A percentile compares a stretch with the other conserved stretches of the same genome.
These are phyloP conservation scores for Anacardium occidentale DNA, from an alignment of 345 rosid genomes.

Conservation along the genomic window DNA sequence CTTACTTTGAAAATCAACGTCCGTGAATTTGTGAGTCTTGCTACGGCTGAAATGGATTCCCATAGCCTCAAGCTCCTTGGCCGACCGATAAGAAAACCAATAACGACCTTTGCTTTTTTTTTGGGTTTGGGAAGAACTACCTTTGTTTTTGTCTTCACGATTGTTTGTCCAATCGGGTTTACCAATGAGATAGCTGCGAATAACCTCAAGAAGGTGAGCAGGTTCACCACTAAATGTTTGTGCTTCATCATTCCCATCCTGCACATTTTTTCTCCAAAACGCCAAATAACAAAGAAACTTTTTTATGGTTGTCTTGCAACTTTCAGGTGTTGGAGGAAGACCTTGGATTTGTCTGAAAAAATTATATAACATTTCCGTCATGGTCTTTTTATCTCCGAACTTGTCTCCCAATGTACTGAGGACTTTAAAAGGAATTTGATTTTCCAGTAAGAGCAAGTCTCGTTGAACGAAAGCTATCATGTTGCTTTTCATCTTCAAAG, in stretches of 20 bases:
- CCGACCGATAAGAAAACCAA: too few species aligned
- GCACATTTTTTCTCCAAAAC: neutral
- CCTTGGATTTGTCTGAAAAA: neutral
- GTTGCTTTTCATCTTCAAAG: neutral
- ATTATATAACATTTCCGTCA: neutral
- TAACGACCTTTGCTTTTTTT: too few species aligned
- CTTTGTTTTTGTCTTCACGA: too few species aligned
- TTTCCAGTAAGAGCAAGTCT: slow-evolving; percentile 33
- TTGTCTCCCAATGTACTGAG: neutral
- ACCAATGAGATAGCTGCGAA: neutral
- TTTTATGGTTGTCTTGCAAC: neutral
- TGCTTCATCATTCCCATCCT: too few species aligned
- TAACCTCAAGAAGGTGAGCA: slow-evolving; percentile 16
- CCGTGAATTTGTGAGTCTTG: neutral
- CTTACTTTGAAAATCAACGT: slow-evolving; percentile 2
- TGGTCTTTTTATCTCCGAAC: neutral
- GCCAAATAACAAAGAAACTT: neutral
- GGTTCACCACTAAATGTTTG: neutral
- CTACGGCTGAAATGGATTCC: slow-evolving; percentile 6
- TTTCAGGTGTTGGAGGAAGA: neutral
- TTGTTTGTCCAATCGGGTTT: too few species aligned
- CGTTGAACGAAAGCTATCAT: neutral
- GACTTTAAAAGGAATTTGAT: slow-evolving; percentile 29
- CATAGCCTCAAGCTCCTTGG: slow-evolving; percentile 7
- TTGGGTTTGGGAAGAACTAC: too few species aligned